Evolutionary conservation across 257 asterid genomes (phyloP).

Genomic region (Capsicum chinense): DNA sequence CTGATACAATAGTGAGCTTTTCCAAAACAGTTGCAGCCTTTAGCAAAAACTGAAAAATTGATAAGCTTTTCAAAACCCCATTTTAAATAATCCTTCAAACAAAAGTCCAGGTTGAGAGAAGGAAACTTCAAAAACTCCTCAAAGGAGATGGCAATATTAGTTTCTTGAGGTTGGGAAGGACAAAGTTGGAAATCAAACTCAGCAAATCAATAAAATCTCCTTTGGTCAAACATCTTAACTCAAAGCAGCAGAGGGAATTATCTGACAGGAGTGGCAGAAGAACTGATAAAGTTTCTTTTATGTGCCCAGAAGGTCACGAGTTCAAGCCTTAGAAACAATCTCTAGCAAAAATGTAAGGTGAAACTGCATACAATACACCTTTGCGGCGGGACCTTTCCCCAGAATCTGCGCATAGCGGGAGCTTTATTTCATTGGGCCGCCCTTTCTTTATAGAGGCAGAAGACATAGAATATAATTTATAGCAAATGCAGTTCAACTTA

Average conservation of each 20-base stretch:
- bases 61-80: not conserved
- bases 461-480: no score
- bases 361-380: no score
- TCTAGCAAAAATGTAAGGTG: no score
- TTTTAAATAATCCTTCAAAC: not conserved
- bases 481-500: not conserved
- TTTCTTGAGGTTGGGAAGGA: not conserved
- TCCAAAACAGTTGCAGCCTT: not conserved
- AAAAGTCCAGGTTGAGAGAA: not conserved
- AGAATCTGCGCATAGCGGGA: no score
- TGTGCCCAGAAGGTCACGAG: no score
- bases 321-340: no score
- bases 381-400: no score
- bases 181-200: not conserved
- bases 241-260: not conserved
- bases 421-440: no score
- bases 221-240: not conserved
- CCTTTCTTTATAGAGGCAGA: no score
- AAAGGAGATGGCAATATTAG: not conserved
- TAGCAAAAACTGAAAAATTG: not conserved
- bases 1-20: not conserved
- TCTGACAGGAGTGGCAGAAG: no score
- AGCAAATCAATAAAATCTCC: not conserved
- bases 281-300: no score
- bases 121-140: no score